Conservation (phyloP, 139 green algal genomes). For the Chlamydomonas schloesseri region DNA sequence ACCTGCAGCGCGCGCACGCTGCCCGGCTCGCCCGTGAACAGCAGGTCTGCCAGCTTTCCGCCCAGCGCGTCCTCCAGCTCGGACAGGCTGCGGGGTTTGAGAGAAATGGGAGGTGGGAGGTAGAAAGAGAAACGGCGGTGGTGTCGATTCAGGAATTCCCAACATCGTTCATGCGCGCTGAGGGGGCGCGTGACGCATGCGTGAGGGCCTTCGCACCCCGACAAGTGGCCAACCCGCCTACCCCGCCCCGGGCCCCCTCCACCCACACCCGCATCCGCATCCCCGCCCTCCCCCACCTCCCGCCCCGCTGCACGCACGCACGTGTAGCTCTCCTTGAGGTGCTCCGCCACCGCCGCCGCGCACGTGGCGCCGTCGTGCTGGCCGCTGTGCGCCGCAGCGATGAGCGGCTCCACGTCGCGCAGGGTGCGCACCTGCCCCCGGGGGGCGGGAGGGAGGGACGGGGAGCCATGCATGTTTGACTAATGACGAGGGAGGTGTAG, state of each 20-base stretch:
- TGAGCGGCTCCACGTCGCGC: constrained; percentile 62
- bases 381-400: constrained; percentile 44
- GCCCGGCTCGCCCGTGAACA: constrained; percentile 71
- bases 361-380: not conserved
- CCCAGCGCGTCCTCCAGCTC: constrained; percentile 62
- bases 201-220: too few species aligned
- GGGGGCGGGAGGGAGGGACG: not conserved
- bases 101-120: too few species aligned
- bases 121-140: too few species aligned
- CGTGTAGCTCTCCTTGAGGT: constrained; percentile 11
- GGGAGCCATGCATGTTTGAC: too few species aligned
- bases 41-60: constrained; percentile 44
- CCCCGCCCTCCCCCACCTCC: not conserved
- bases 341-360: constrained; percentile 17
- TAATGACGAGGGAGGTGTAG: not conserved
- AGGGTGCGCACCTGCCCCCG: constrained; percentile 46
- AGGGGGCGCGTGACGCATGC: too few species aligned
- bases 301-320: not conserved
- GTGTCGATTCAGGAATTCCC: too few species aligned
- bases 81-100: not conserved
- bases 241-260: too few species aligned
- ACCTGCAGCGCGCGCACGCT: constrained; percentile 62
- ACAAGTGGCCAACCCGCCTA: too few species aligned
- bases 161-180: too few species aligned
- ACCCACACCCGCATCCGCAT: too few species aligned